These are phyloP conservation scores for Leccinum aurantiacum DNA, from an alignment of 768 basidiomycete genomes.

Conservation along the genomic window DNA sequence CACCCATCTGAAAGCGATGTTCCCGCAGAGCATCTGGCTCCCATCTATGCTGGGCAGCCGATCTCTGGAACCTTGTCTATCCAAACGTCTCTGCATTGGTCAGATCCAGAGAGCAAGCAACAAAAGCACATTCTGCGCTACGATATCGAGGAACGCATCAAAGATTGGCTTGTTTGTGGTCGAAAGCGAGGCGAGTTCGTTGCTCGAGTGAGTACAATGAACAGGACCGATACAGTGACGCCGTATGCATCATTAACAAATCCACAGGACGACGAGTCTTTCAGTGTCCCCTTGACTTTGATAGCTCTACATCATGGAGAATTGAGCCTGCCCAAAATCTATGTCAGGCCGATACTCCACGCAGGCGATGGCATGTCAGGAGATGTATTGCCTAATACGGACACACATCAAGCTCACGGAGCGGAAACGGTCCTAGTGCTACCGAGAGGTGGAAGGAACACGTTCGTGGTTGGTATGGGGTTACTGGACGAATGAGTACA, in stretches of 20 bases:
- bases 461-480: conserved; percentile 79
- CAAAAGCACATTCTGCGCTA: conserved; percentile 63
- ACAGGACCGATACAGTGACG: background rate
- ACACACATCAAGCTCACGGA: conserved; percentile 83
- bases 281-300: conserved; percentile 67
- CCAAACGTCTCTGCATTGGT: conserved; percentile 78
- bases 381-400: conserved; percentile 59
- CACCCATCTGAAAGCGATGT: conserved; percentile 39
- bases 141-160: conserved; percentile 77
- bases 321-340: conserved; percentile 71
- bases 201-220: conserved; percentile 54
- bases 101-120: conserved; percentile 43
- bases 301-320: conserved; percentile 86
- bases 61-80: conserved; percentile 68
- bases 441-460: conserved; percentile 79
- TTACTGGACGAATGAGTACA: conserved; percentile 21
- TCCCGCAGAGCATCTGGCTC: conserved; percentile 29
- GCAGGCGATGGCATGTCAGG: conserved; percentile 57
- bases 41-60: conserved; percentile 85
- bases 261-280: conserved; percentile 58
- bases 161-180: conserved; percentile 90
- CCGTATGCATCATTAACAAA: conserved; percentile 2
- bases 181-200: conserved; percentile 81
- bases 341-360: conserved; percentile 59
- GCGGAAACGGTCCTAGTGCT: conserved; percentile 80